Percentiles rank a stretch among this genome's conserved stretches.
Conservation (phyloP, 2,329 filamentous ascomycete species). For the Lanzia echinophila region DNA sequence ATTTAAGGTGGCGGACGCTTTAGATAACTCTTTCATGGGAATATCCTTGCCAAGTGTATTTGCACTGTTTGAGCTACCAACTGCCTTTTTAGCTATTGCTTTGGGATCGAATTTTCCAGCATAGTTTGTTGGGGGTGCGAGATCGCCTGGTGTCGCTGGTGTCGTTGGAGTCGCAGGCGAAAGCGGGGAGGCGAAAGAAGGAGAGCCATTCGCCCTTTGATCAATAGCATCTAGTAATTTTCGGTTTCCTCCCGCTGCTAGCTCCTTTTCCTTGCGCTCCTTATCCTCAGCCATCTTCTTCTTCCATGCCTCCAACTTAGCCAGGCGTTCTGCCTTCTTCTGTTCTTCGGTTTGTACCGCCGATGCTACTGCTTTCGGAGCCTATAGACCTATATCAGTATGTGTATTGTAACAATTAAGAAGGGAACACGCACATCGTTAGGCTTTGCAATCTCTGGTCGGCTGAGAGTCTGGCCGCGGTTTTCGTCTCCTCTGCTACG, state of each 20-base stretch:
- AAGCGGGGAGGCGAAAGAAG: constrained; percentile 42
- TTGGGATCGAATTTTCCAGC: constrained; percentile 83
- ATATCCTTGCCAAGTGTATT: constrained; percentile 51
- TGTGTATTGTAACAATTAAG: not conserved
- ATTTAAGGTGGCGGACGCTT: constrained; percentile 38
- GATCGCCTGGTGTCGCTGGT: constrained; percentile 37
- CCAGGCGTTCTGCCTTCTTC: constrained; percentile 72
- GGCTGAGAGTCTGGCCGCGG: constrained; percentile 46
- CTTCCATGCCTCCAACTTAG: constrained; percentile 86
- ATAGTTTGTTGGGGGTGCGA: constrained; percentile 53
- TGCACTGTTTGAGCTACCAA: constrained; percentile 48
- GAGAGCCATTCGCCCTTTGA: constrained; percentile 50
- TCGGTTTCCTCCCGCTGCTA: constrained; percentile 56
- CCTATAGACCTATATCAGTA: constrained; percentile 34
- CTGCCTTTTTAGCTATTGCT: constrained; percentile 73
- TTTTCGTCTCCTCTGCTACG: constrained; percentile 61
- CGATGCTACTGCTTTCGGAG: constrained; percentile 45
- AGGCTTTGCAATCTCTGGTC: constrained; percentile 42
- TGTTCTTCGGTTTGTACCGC: constrained; percentile 59
- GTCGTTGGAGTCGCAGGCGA: constrained; percentile 38
- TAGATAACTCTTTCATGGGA: constrained; percentile 40
- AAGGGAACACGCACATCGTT: constrained; percentile 47
- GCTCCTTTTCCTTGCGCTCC: constrained; percentile 64
- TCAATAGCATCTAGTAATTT: constrained; percentile 69
- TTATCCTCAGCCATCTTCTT: constrained; percentile 73